Base-by-base conservation (phyloP, 2,329 filamentous ascomycete genomes). In the Fusarium mundagurra region DNA sequence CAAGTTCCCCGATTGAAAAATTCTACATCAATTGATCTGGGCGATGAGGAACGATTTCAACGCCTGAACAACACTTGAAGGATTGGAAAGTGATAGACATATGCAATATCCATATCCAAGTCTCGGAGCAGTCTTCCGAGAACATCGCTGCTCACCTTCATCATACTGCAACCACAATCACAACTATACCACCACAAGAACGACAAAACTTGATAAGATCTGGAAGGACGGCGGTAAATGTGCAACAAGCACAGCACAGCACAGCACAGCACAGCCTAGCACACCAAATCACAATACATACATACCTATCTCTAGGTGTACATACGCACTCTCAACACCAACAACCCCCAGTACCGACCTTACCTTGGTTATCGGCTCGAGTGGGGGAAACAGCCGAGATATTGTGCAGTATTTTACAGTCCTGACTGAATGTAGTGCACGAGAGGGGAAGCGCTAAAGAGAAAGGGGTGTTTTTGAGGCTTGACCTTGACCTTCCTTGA, bases 381-480 rank as follows among this genome's bases (percentile, higher is more conserved):
- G 72, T 72, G 72, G 72, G 72, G 69, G 71, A 65, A 59, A 55
- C 54, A 67, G 58, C 72, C 68, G 72, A 72, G 59, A 74, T 74
- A 69, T 53, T 31, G 34, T 69, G 45, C 43, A 53, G 55, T 55
- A 59, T 38, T 64, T 44, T 69, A 54, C 33, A 53, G 50, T 10
- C 39, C 47, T 50, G 47, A 50, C 62, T 47, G 29, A 47, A 48
- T 44, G 64, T 69, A 60, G 48, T 55, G 72, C 67, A 75, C 36
- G 59, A 77, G 75, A 76, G 75, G 75, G 75, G 75, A 72, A 68
- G 60, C 67, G 54, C 69, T 74, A 71, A 73, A 61, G 63, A 64
- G 70, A 75, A 63, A 61, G 61, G 72, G 74, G 75, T 53, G 70
- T 64, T 61, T 61, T 61, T 67, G 72, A 76, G 67, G 74, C 74